Conservation (phyloP, 139 green algal species). For the Gonium pectorale region DNA sequence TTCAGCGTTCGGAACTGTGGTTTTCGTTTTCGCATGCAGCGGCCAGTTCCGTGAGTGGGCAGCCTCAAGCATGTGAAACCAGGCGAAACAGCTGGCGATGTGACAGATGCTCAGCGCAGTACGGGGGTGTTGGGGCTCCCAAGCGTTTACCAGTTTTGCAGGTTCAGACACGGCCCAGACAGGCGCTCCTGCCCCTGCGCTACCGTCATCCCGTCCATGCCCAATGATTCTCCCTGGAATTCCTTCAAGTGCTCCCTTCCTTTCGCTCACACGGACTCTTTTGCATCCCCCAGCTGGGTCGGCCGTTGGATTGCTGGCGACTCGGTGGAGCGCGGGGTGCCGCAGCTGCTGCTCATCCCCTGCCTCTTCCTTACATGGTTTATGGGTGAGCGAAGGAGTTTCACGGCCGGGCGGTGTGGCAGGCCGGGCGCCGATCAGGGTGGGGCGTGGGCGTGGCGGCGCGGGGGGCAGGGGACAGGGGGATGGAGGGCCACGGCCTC, state of each 20-base stretch:
- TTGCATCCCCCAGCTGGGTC: neutral
- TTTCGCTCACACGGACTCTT: neutral
- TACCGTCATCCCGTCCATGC: neutral
- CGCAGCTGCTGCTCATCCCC: conserved; percentile 18
- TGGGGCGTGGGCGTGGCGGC: neutral
- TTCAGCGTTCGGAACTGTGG: too few species aligned
- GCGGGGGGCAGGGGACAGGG: neutral
- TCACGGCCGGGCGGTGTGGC: neutral
- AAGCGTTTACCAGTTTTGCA: too few species aligned
- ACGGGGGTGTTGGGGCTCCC: too few species aligned
- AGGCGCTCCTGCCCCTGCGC: neutral
- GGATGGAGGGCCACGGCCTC: neutral
- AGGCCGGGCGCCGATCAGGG: too few species aligned
- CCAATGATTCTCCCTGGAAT: neutral
- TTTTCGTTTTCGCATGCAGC: too few species aligned
- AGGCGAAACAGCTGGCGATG: too few species aligned
- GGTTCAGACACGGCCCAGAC: too few species aligned
- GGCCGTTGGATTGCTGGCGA: conserved; percentile 12
- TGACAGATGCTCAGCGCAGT: too few species aligned
- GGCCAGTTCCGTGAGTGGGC: too few species aligned
- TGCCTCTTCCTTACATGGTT: conserved; percentile 2
- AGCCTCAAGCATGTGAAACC: neutral
- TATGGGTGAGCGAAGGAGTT: neutral
- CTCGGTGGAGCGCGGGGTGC: conserved; percentile 1
- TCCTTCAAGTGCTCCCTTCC: neutral